Evolutionary conservation across 768 basidiomycete genomes (phyloP), one percentile per base, ranked within the genome.

Genomic region (Kwoniella dendrophila): DNA sequence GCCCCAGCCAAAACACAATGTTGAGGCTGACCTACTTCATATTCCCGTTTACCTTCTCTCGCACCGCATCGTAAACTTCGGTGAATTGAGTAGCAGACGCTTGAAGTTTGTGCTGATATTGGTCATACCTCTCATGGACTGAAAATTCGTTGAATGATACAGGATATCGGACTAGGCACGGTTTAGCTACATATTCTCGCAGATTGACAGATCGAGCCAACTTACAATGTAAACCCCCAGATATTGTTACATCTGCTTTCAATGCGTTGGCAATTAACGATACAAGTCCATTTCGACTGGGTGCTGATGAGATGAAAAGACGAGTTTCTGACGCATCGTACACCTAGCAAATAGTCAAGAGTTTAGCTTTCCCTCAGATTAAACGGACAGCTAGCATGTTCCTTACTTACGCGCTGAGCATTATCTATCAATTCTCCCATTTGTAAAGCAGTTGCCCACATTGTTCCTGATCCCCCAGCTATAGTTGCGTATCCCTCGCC

Each of bases 371-470:
- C 48, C 1, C 43, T 26, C 33, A 4, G 40, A 26, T n/a, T 4
- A 50, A 34, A 24, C 29, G 30, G 33, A 12, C n/a, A 33, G n/a
- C n/a, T 1, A 24, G 36, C 43, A 41, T 7, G 47, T 29, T 2
- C 32, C n/a, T 11, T 12, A 32, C 80, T 62, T 52, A 94, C 92
- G 65, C 92, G 86, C 76, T 95, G 91, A 0, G 96, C 92, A 2
- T 94, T 98, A 79, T 98, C 96, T 48, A 98, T 89, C 52, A 99
- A 88, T 79, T 99, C 95, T 61, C 96, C 96, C 40, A 99, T 90
- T 79, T 99, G 96, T 26, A 99, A 85, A 4, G 92, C 90, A 0
- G 95, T 98, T 0, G 92, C 90, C 96, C 96, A 99, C 88, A 98
- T 95, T 20, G 94, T 98, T 30, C 96, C 96, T 73, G 92, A 89